Conservation (phyloP, 805 yeast genomes). For the Candida germanica region DNA sequence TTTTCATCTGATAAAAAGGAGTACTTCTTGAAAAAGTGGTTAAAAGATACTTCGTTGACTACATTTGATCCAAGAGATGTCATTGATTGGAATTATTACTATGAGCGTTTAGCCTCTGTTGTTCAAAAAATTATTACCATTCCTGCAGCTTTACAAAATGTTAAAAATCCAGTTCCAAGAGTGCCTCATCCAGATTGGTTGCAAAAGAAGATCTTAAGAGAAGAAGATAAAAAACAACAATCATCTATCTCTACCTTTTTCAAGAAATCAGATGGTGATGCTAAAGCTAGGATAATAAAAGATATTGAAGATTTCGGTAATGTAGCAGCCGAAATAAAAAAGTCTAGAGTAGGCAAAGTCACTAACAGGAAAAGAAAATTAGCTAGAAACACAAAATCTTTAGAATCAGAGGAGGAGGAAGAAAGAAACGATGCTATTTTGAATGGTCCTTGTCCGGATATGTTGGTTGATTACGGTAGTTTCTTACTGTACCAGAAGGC, state of each 20-base stretch:
- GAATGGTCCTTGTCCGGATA: constrained; percentile 60
- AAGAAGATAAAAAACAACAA: constrained; percentile 71
- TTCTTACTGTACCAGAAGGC: constrained; percentile 75
- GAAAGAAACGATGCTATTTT: constrained; percentile 47
- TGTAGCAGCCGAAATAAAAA: constrained; percentile 20
- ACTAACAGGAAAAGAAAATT: constrained; percentile 45
- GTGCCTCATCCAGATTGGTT: constrained; percentile 96
- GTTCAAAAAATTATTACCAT: constrained; percentile 92
- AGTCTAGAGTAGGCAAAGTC: constrained; percentile 43
- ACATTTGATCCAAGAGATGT: constrained; percentile 85
- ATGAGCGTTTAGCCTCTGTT: constrained; percentile 87
- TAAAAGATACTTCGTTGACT: constrained; percentile 69
- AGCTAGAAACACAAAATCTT: constrained; percentile 11
- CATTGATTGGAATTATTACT: constrained; percentile 91
- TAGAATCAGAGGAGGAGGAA: constrained; percentile 40
- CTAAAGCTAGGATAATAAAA: constrained; percentile 30
- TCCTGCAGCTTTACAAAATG: constrained; percentile 92
- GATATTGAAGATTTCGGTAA: constrained; percentile 78
- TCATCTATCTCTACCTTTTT: constrained; percentile 61
- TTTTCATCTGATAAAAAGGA: constrained; percentile 87
- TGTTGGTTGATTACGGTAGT: constrained; percentile 61
- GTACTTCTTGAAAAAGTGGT: constrained; percentile 80
- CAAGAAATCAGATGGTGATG: constrained; percentile 37
- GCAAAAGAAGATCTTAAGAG: constrained; percentile 54
- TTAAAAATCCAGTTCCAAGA: constrained; percentile 90